These are phyloP conservation scores for Lachnellula cervina DNA, from an alignment of 2,329 filamentous ascomycete genomes.

Conservation along the genomic window DNA sequence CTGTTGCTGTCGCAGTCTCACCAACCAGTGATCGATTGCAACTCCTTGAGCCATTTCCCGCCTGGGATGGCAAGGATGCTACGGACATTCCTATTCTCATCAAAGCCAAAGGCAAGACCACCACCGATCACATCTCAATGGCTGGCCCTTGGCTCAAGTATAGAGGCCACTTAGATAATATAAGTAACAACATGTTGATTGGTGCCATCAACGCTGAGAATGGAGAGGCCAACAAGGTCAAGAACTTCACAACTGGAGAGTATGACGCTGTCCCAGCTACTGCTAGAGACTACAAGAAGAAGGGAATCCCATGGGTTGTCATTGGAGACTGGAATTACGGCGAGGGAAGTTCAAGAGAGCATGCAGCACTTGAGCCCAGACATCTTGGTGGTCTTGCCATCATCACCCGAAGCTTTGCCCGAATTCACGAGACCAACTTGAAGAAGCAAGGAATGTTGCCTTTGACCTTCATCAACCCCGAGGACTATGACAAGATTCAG, in stretches of 20 bases:
- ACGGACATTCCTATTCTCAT: conserved; percentile 83
- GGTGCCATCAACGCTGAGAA: conserved; percentile 95
- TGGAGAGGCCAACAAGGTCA: conserved; percentile 94
- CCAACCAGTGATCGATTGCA: conserved; percentile 92
- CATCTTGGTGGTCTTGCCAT: conserved; percentile 96
- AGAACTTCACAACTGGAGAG: conserved; percentile 80
- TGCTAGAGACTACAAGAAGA: conserved; percentile 97
- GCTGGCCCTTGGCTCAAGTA: conserved; percentile 97
- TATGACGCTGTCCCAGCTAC: conserved; percentile 87
- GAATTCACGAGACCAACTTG: conserved; percentile 99
- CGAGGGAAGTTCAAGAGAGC: conserved; percentile 95
- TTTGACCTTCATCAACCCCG: conserved; percentile 88
- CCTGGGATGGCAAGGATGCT: conserved; percentile 92
- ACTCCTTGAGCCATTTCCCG: conserved; percentile 75
- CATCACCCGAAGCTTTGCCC: conserved; percentile 91
- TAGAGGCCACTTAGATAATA: conserved; percentile 98
- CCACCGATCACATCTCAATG: conserved; percentile 96
- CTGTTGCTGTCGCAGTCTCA: conserved; percentile 75
- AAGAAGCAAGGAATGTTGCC: conserved; percentile 99
- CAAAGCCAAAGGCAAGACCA: conserved; percentile 95
- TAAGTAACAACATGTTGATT: conserved; percentile 99
- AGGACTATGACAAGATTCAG: conserved; percentile 96
- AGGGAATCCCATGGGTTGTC: conserved; percentile 94
- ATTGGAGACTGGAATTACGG: conserved; percentile 99
- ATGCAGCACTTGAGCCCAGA: conserved; percentile 94